phyloP scores from a whole-genome alignment of 805 yeast species.

The Saturnispora besseyi region DNA sequence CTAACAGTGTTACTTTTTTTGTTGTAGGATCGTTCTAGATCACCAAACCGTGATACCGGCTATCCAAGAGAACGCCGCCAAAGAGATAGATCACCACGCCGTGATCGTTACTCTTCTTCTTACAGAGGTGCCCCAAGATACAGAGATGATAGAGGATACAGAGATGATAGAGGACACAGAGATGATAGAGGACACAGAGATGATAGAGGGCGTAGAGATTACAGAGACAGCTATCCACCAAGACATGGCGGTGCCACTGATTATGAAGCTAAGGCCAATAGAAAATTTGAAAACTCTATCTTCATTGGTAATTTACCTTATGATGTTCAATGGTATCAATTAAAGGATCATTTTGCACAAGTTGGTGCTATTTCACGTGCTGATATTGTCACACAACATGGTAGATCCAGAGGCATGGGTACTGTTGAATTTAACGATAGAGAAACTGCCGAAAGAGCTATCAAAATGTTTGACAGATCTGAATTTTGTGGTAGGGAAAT shows the following conservation, averaged over 20 bases:
- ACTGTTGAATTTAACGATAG: conserved; percentile 71
- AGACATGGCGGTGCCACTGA: conserved; percentile 16
- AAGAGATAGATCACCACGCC: conserved; percentile 15
- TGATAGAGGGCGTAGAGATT: conserved; percentile 19
- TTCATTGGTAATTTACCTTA: conserved; percentile 71
- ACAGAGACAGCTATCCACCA: conserved; percentile 9
- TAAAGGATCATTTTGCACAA: conserved; percentile 49
- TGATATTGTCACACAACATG: conserved; percentile 70
- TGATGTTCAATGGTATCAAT: conserved; percentile 48
- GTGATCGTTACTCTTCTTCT: conserved; percentile 3
- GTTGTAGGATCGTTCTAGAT: conserved; percentile 23
- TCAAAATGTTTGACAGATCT: conserved; percentile 56
- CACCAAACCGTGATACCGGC: conserved; percentile 23
- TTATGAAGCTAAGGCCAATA: conserved; percentile 33
- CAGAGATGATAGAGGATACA: conserved; percentile 15
- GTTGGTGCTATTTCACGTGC: conserved; percentile 68
- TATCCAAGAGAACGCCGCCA: conserved; percentile 17
- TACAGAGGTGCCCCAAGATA: conserved; percentile 15
- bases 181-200: conserved; percentile 13
- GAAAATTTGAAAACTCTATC: conserved; percentile 60
- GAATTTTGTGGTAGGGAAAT: conserved; percentile 65
- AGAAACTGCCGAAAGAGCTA: conserved; percentile 64
- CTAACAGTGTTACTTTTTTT: conserved; percentile 1
- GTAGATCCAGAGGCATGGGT: conserved; percentile 83
- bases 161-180: conserved; percentile 13